A percentile compares a stretch with the other conserved stretches of the same genome.
Conservation (phyloP, 208 protist species). For the Herpetomonas samuelpessoai region DNA sequence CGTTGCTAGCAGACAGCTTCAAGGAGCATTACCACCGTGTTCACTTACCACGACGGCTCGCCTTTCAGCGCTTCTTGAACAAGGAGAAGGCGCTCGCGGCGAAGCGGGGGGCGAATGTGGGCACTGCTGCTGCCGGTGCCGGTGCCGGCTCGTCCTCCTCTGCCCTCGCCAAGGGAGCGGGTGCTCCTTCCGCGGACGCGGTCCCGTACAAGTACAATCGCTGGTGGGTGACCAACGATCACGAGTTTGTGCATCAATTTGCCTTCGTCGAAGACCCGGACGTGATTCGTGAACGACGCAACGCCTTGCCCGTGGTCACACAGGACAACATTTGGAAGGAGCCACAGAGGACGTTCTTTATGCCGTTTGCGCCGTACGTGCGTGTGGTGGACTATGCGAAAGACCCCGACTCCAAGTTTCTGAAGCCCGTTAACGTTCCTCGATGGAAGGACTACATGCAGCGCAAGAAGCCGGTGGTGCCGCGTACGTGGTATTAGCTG, state of each 20-base stretch:
- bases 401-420: slow-evolving; percentile 83
- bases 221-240: slow-evolving; percentile 89
- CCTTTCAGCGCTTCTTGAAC: slow-evolving; percentile 68
- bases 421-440: slow-evolving; percentile 83
- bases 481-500: slow-evolving; percentile 87
- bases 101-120: slow-evolving; percentile 15
- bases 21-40: slow-evolving; percentile 91
- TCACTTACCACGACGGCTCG: slow-evolving; percentile 73
- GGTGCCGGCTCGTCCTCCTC: not conserved
- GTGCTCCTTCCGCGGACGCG: slow-evolving; percentile 12
- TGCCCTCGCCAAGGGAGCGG: slow-evolving; percentile 2
- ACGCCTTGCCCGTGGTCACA: slow-evolving; percentile 61
- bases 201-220: slow-evolving; percentile 89
- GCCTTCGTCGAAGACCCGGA: slow-evolving; percentile 86
- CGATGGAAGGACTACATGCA: slow-evolving; percentile 93
- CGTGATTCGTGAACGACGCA: slow-evolving; percentile 60
- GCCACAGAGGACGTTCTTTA: slow-evolving; percentile 84
- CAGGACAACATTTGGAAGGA: slow-evolving; percentile 85
- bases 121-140: slow-evolving; percentile 8
- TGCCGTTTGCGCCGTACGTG: slow-evolving; percentile 86
- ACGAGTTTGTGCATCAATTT: slow-evolving; percentile 89
- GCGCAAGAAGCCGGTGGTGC: slow-evolving; percentile 83
- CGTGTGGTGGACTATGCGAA: slow-evolving; percentile 87
- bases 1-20: slow-evolving; percentile 66
- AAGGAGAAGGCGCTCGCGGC: slow-evolving; percentile 35